Evolutionary conservation across 805 yeast species (phyloP), one percentile per base, ranked within the genome.

Genomic region (Millerozyma miso): DNA sequence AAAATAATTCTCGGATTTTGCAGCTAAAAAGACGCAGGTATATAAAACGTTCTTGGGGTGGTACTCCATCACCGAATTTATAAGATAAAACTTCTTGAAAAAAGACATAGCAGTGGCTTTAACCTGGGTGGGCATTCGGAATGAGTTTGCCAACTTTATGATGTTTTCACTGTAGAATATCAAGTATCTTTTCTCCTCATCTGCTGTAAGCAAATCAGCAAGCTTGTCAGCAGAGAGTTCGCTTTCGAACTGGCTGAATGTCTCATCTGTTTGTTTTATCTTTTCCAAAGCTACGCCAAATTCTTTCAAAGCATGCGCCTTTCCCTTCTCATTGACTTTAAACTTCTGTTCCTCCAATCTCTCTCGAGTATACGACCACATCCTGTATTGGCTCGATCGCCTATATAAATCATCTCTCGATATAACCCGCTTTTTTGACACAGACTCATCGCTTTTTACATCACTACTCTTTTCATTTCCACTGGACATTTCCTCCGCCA

Each of bases 1-100:
- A 63, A 90, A 91, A 60, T 80, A 83, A 64, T 93, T 91, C 56
- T 93, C 99, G 14, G 90, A 79, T 63, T 93, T 93, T 35, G 97
- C 90, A 4, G 97, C 96, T 29, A 93, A 68, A 59, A 89, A 93
- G 10, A 93, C 76, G 48, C 96, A 84, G 4, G 73, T 65, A 48
- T 65, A 76, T 64, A 93, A 73, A 15, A 93, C 74, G 45, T 81
- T 77, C 55, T 87, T 86, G 8, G 99, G 99, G 54, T 88, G 93
- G 54, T 77, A 79, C 50, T 88, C 89, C 88, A 89, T 82, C 19
- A 86, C 91, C 19, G 91, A 82, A 59, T 89, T 81, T 18, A 74
- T 74, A 32, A 93, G 69, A 60, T 83, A 93, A 60, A 93, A 93
- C 57, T 83, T 80, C 56, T 82, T 79, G 59, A 93, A 79, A 56